Base-by-base conservation (phyloP, 208 protist species). In the Angomonas deanei region DNA sequence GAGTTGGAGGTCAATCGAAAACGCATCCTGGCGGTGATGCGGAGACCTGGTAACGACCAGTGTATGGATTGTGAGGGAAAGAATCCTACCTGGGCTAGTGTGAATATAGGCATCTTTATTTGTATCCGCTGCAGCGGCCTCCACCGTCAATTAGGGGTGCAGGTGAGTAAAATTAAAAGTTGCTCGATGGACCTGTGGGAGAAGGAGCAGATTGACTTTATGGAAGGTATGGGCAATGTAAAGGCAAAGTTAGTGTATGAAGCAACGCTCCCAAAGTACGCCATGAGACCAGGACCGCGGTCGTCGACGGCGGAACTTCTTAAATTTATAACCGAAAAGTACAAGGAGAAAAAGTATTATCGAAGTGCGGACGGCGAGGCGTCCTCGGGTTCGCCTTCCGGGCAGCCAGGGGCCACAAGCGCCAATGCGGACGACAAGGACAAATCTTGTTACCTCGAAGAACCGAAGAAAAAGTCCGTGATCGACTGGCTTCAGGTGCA, bases 111-210 rank as follows among this genome's bases (percentile, higher is more conserved):
- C 48, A 81, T 94, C n/a, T 96, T 96, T 61, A 70, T 94, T 21
- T 96, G 90, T 55, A 81, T 94, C 31, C 80, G 89, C 1, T 97
- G 93, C 66, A 80, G 89, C 48, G 91, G 91, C n/a, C 74, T 97
- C 17, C 93, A 97, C 64, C 80, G 93, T 13, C 89, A 89, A 60
- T 78, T 97, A 0, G 93, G 93, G 8, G 88, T 94, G 34, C 88
- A 97, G 64, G 76, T 97, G 42, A 93, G 79, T 60, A 84, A 89
- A 55, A 87, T 97, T 32, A 79, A 83, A 28, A 93, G 84, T 56
- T 82, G 83, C 54, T 95, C 84, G 17, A 93, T 93, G 86, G 86
- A 93, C 56, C 56, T 85, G 3, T 93, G 86, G 86, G 82, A 90
- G 30, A 48, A 67, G 36, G 78, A 76, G 47, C 80, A 93, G 63